Percentiles rank a stretch among this genome's conserved stretches.
Conservation (phyloP, 768 basidiomycete species). For the Tylopilus subfusipes region DNA sequence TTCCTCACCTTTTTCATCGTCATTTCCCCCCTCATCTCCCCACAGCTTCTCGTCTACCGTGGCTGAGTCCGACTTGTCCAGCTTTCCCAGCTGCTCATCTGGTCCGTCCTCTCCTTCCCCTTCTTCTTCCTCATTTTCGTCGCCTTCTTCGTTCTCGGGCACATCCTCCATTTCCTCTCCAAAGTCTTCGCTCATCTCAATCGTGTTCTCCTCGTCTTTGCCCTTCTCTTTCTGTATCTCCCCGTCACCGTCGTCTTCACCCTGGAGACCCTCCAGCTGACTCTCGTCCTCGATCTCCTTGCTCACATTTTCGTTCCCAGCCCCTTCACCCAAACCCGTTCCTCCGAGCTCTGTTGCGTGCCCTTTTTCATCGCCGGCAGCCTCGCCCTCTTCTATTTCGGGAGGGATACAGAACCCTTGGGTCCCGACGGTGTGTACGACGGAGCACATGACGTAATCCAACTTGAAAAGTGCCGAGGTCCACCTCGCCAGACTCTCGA, state of each 20-base stretch:
- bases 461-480: conserved; percentile 82
- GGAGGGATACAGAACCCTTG: conserved; percentile 93
- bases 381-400: conserved; percentile 59
- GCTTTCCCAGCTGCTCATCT: conserved; percentile 80
- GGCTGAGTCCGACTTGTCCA: conserved; percentile 79
- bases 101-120: conserved; percentile 48
- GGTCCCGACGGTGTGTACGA: conserved; percentile 67
- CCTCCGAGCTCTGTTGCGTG: conserved; percentile 57
- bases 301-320: conserved; percentile 83
- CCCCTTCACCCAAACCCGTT: conserved; percentile 84
- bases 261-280: conserved; percentile 90
- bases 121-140: conserved; percentile 48
- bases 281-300: conserved; percentile 95
- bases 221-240: conserved; percentile 35
- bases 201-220: conserved; percentile 66
- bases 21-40: conserved; percentile 75
- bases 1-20: conserved; percentile 45
- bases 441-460: conserved; percentile 68
- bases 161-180: conserved; percentile 85
- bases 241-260: conserved; percentile 46
- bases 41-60: conserved; percentile 96
- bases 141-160: conserved; percentile 47
- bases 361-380: conserved; percentile 41
- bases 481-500: conserved; percentile 60
- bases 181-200: conserved; percentile 91